Conservation (phyloP, 805 yeast species). For the Pichia insulana region DNA sequence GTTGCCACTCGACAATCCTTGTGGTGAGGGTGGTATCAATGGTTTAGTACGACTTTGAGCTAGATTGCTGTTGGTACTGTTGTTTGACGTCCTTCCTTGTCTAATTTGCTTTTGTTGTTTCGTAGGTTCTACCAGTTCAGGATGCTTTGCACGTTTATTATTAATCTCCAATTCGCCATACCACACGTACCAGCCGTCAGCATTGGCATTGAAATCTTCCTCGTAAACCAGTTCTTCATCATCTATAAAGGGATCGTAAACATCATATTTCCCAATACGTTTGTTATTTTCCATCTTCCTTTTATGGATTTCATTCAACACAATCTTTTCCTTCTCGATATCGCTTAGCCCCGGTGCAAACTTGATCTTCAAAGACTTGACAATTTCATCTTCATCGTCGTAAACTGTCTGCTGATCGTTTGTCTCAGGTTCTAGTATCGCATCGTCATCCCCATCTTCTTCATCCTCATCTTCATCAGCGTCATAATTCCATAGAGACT, state of each 20-base stretch:
- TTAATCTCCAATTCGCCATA: conserved; percentile 81
- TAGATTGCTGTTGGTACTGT: background rate
- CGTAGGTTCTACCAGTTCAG: background rate
- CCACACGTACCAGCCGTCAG: conserved; percentile 92
- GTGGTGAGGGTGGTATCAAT: too few relatives aligned
- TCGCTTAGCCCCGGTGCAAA: conserved; percentile 27
- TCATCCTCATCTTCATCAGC: conserved; percentile 33
- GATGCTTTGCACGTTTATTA: conserved; percentile 18
- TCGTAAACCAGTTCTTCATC: conserved; percentile 90
- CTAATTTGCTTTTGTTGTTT: conserved; percentile 11
- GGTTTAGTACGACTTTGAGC: background rate
- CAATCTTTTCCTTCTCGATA: conserved; percentile 26
- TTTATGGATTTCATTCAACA: conserved; percentile 25
- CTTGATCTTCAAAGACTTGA: conserved; percentile 22
- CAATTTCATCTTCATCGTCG: conserved; percentile 25
- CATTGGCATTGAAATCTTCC: conserved; percentile 84
- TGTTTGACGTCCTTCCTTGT: background rate
- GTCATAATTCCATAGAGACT: conserved; percentile 31
- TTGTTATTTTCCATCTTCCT: conserved; percentile 47
- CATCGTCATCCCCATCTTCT: conserved; percentile 23
- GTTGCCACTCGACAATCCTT: too few relatives aligned
- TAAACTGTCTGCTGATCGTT: conserved; percentile 10
- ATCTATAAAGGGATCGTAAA: conserved; percentile 92
- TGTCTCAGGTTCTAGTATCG: conserved; percentile 8
- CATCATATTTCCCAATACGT: conserved; percentile 84